Percentiles rank a stretch among this genome's conserved stretches.
These are phyloP conservation scores for Zoysia pacifica DNA, from an alignment of 176 grass and related monocot genomes.

Conservation along the genomic window DNA sequence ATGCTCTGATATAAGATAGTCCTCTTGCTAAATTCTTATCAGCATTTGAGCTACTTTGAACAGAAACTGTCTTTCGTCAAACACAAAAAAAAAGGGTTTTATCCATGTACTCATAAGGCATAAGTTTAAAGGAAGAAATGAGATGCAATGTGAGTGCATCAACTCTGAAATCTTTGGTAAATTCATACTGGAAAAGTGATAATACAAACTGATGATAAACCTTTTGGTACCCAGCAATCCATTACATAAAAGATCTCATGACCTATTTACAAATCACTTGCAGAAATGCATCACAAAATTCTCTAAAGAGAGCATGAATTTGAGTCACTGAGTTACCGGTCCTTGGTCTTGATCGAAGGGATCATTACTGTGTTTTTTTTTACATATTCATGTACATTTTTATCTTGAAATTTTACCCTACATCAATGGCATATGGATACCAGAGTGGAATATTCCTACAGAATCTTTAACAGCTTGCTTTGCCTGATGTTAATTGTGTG, in stretches of 20 bases:
- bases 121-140: not conserved
- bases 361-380: not conserved
- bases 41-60: not conserved
- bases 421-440: not conserved
- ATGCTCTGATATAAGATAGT: not conserved
- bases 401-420: not conserved
- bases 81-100: not conserved
- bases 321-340: slow-evolving; percentile 5
- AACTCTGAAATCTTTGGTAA: not conserved
- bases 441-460: not conserved
- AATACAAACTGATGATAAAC: not conserved
- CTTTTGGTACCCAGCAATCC: not conserved
- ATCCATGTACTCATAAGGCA: not conserved
- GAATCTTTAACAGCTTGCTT: slow-evolving; percentile 9
- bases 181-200: not conserved
- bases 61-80: not conserved
- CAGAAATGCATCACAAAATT: not conserved
- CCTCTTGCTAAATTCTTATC: not conserved
- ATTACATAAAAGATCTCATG: not conserved
- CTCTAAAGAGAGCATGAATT: slow-evolving; percentile 3
- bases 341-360: not conserved
- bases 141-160: not conserved
- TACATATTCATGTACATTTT: not conserved
- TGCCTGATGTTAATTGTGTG: slow-evolving; percentile 10
- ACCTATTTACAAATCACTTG: not conserved